Conservation (phyloP, 2,329 filamentous ascomycete genomes). For the Cryphonectria nitschkei region DNA sequence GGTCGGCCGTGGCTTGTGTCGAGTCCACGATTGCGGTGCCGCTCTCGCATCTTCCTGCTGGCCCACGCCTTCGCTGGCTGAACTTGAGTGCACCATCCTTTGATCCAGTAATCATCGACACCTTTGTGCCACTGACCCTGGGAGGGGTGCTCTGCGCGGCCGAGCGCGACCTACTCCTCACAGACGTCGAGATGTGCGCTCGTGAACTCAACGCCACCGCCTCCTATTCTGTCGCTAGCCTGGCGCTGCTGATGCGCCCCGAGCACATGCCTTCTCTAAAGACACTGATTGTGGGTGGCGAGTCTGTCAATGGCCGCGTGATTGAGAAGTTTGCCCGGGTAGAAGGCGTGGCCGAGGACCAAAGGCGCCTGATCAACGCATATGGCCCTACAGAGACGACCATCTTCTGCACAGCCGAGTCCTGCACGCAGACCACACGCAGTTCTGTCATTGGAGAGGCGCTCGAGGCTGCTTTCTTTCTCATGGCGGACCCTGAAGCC, state of each 20-base stretch:
- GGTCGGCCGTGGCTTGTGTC: too few species aligned
- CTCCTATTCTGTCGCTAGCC: not conserved
- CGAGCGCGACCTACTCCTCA: not conserved
- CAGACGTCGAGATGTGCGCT: not conserved
- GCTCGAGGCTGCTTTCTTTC: too few species aligned
- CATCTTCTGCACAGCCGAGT: constrained; percentile 2
- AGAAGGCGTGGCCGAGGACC: not conserved
- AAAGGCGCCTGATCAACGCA: not conserved
- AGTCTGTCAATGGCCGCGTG: constrained; percentile 38
- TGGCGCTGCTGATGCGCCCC: constrained; percentile 4
- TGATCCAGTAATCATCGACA: not conserved
- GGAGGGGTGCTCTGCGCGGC: not conserved
- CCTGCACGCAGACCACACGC: too few species aligned
- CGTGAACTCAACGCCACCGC: not conserved
- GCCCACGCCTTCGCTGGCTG: constrained; percentile 6
- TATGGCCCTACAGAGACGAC: constrained; percentile 9
- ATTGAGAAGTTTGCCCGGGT: constrained; percentile 37
- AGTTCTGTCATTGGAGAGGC: too few species aligned
- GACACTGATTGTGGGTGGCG: constrained; percentile 40
- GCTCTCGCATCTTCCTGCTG: not conserved
- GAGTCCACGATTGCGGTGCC: not conserved
- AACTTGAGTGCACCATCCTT: not conserved
- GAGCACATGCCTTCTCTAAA: constrained; percentile 24
- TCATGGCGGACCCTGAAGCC: too few species aligned
- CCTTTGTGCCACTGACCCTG: not conserved